Percentiles rank a stretch among this genome's conserved stretches.
Conservation (phyloP, 164 flowering plant genomes). For the Saururus chinensis region DNA sequence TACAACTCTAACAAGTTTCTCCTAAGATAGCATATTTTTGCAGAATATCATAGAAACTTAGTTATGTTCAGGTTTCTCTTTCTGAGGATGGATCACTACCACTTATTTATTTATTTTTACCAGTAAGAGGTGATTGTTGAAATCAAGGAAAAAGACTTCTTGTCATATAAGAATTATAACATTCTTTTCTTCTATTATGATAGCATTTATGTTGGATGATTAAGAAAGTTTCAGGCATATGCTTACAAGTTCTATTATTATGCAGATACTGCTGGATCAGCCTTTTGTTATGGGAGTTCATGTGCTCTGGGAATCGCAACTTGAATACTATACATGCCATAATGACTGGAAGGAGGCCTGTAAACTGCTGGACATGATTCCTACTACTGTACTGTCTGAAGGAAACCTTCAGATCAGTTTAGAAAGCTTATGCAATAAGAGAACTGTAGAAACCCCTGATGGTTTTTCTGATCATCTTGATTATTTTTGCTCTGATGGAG, state of each 20-base stretch:
- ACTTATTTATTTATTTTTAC: too few species aligned
- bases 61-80: too few species aligned
- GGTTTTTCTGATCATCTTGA: slow-evolving; percentile 26
- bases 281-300: slow-evolving; percentile 63
- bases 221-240: neutral
- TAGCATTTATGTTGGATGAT: neutral
- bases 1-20: too few species aligned
- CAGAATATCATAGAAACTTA: too few species aligned
- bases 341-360: slow-evolving; percentile 74
- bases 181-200: too few species aligned
- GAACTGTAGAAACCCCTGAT: slow-evolving; percentile 19
- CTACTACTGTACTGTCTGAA: slow-evolving; percentile 36
- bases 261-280: slow-evolving; percentile 84
- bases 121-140: too few species aligned
- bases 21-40: too few species aligned
- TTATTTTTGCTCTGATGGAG: slow-evolving; percentile 48
- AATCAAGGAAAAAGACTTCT: too few species aligned
- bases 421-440: slow-evolving; percentile 33
- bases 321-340: slow-evolving; percentile 73
- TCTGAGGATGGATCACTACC: too few species aligned
- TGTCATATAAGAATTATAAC: too few species aligned
- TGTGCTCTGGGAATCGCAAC: slow-evolving; percentile 80
- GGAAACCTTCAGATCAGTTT: slow-evolving; percentile 63
- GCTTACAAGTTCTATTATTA: slow-evolving; percentile 2
- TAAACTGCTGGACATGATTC: slow-evolving; percentile 61